These are phyloP conservation scores for Aspergillus affinis DNA, from an alignment of 495 filamentous ascomycete genomes.

Conservation along the genomic window DNA sequence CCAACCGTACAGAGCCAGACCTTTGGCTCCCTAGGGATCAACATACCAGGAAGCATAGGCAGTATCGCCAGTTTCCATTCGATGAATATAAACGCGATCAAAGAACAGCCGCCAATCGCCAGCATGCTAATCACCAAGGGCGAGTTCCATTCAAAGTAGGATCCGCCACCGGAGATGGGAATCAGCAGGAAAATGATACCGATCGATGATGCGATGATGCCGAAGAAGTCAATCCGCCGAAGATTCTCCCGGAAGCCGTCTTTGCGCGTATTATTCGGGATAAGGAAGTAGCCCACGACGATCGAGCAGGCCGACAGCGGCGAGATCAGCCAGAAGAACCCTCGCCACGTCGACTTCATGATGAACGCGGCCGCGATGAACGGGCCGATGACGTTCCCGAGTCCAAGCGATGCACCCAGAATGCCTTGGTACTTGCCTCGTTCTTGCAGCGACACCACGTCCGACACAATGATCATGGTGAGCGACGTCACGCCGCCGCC, in stretches of 20 bases:
- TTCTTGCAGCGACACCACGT: slow-evolving; percentile 46
- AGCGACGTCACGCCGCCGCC: slow-evolving; percentile 51
- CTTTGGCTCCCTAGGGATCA: slow-evolving; percentile 1
- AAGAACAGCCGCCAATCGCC: slow-evolving; percentile 44
- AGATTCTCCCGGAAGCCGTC: slow-evolving; percentile 42
- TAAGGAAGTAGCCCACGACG: slow-evolving; percentile 41
- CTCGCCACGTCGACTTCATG: slow-evolving; percentile 48
- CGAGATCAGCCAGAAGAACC: slow-evolving; percentile 48
- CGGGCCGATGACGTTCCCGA: slow-evolving; percentile 46
- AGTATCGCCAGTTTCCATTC: slow-evolving; percentile 59
- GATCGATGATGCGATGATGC: slow-evolving; percentile 48
- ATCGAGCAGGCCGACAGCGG: slow-evolving; percentile 41
- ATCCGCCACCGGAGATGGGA: slow-evolving; percentile 62
- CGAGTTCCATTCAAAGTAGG: slow-evolving; percentile 60
- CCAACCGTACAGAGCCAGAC: neutral
- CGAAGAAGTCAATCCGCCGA: slow-evolving; percentile 56
- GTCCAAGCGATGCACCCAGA: slow-evolving; percentile 40
- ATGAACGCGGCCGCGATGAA: slow-evolving; percentile 47
- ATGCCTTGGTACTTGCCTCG: slow-evolving; percentile 50
- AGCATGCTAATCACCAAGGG: slow-evolving; percentile 64
- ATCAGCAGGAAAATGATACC: slow-evolving; percentile 59
- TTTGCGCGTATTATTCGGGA: slow-evolving; percentile 41
- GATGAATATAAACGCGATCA: slow-evolving; percentile 51
- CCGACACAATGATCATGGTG: slow-evolving; percentile 52
- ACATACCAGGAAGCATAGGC: slow-evolving; percentile 60